These are phyloP conservation scores for Dittrichia graveolens DNA, from an alignment of 129 eudicot genomes.

Conservation along the genomic window DNA sequence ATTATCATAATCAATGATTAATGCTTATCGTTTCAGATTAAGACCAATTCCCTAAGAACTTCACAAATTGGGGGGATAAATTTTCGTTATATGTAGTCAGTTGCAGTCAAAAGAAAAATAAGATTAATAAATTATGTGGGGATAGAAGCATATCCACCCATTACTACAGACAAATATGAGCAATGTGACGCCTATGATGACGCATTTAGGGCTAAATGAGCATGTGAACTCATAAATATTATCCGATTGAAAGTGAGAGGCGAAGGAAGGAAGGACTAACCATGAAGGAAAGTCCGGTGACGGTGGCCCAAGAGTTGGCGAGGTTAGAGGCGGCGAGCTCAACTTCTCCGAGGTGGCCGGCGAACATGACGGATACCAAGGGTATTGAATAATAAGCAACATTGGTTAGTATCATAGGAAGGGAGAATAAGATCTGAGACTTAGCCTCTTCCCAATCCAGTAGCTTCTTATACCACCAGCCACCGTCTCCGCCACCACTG, in stretches of 20 bases:
- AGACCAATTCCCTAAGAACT: no score
- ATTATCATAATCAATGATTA: no score
- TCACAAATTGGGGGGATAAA: no score
- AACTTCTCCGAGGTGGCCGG: conserved; percentile 54
- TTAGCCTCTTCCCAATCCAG: conserved; percentile 50
- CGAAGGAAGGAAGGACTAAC: conserved; percentile 19
- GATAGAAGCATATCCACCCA: no score
- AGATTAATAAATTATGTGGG: no score
- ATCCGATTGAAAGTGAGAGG: background rate
- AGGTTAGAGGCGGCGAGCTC: conserved; percentile 57
- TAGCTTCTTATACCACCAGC: conserved; percentile 28
- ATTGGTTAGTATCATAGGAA: conserved; percentile 54
- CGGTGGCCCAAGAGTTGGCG: conserved; percentile 59
- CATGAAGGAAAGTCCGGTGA: conserved; percentile 56
- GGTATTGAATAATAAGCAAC: conserved; percentile 47
- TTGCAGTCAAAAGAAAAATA: no score
- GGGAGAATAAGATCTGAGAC: conserved; percentile 37
- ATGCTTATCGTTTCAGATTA: no score
- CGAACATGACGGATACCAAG: conserved; percentile 51
- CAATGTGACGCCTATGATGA: background rate
- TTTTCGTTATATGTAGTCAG: no score
- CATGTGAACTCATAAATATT: background rate
- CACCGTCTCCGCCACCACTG: background rate
- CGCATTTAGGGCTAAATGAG: background rate
- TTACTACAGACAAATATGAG: background rate